A percentile compares a stretch with the other conserved stretches of the same genome.
Conservation (phyloP, 345 rosid genomes). For the Euphorbia lathyris region DNA sequence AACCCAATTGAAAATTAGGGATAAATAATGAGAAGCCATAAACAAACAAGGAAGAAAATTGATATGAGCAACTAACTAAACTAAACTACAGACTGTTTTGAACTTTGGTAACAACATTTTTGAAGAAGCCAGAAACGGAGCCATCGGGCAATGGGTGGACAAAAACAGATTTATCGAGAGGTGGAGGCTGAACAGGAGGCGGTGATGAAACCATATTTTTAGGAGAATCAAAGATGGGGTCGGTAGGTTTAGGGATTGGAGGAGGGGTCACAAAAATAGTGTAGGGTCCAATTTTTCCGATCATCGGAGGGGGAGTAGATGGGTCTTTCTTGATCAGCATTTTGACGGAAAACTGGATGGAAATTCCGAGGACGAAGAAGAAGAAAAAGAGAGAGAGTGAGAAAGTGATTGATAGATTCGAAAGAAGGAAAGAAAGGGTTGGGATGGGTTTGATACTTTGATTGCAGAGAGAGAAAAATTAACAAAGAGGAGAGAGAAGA, state of each 20-base stretch:
- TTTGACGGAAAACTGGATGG: slow-evolving; percentile 12
- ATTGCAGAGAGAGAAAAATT: no score
- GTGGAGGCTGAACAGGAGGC: slow-evolving; percentile 64
- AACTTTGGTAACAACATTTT: slow-evolving; percentile 62
- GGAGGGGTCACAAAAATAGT: slow-evolving; percentile 98
- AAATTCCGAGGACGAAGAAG: no score
- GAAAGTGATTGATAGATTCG: no score
- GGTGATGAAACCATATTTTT: slow-evolving; percentile 32
- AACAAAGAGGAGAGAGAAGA: no score
- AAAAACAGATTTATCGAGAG: slow-evolving; percentile 48
- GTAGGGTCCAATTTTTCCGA: slow-evolving; percentile 98
- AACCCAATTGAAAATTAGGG: no score
- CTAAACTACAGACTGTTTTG: no score
- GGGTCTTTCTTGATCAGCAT: slow-evolving; percentile 81
- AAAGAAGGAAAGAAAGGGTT: no score
- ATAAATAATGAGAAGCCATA: background rate
- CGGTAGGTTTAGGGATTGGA: slow-evolving; percentile 74
- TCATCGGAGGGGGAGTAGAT: slow-evolving; percentile 74
- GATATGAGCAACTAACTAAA: no score
- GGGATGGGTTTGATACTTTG: no score
- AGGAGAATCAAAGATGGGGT: no score
- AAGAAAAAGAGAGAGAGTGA: background rate
- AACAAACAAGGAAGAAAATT: background rate
- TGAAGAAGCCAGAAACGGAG: slow-evolving; percentile 67
- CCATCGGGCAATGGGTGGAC: slow-evolving; percentile 30